phyloP scores from a whole-genome alignment of 352 stramenopile species.

The Phytophthora sp. region DNA sequence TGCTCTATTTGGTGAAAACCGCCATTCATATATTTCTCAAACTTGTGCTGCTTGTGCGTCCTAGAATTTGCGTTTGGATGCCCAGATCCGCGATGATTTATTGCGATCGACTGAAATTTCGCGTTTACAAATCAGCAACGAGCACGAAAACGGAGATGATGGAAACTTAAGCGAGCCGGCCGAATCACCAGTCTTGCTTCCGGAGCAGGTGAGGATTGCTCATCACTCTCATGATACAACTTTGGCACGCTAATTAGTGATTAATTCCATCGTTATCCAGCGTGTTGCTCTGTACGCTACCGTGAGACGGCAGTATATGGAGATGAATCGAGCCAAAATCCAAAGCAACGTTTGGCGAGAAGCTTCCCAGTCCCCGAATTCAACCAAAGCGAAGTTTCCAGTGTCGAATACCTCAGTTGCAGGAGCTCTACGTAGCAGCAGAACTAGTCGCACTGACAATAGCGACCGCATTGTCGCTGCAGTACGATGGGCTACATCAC shows the following conservation, averaged over 20 bases:
- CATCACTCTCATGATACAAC: background rate
- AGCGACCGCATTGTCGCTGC: background rate
- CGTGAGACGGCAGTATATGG: constrained; percentile 70
- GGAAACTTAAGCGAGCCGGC: constrained; percentile 8
- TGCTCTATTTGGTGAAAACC: background rate
- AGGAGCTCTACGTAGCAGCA: constrained; percentile 17
- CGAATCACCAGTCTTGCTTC: constrained; percentile 20
- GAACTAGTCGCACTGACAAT: constrained; percentile 14
- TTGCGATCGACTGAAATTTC: constrained; percentile 34
- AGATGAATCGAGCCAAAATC: constrained; percentile 42
- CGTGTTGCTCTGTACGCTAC: constrained; percentile 54
- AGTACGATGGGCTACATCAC: background rate
- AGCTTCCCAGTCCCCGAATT: background rate
- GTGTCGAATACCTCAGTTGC: constrained; percentile 19
- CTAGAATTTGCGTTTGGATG: constrained; percentile 42
- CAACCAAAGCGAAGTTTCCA: constrained; percentile 10
- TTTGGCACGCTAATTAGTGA: constrained; percentile 1
- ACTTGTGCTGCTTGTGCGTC: background rate
- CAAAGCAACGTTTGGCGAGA: constrained; percentile 19
- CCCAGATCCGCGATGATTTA: constrained; percentile 48
- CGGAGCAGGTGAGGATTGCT: constrained; percentile 23
- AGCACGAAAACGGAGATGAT: background rate
- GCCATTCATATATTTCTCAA: background rate
- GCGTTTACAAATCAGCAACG: background rate
- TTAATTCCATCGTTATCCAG: constrained; percentile 25